Base-by-base conservation (phyloP, 1,139 yeast genomes). In the Eremothecium sinecaudum region DNA sequence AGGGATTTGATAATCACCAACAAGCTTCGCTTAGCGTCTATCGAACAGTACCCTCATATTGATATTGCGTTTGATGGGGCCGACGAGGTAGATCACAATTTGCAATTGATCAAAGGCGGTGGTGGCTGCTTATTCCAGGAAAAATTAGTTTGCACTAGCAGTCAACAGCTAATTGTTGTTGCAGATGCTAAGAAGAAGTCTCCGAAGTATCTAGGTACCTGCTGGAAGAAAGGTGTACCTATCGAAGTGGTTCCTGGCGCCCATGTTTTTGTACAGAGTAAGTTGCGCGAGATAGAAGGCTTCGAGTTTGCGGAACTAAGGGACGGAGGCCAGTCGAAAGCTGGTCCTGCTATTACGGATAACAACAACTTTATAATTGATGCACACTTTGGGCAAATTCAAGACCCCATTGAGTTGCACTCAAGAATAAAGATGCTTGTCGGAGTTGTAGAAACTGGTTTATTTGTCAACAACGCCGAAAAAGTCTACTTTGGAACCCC, bases 11-110 rank as follows among this genome's bases (percentile, higher is more conserved):
- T 92, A 47, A 66, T 83, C 39, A 80, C 74, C 37, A 87, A 86
- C 48, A 93, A 93, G 0, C 68, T 92, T 46, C 69, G 58, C 24
- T 67, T 87, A 46, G 95, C 94, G 1, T 65, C 81, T 5, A 74
- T 90, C 44, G 97, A 90, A 53, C 87, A 83, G 62, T 78, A 64
- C 48, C 76, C 86, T 2, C 69, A 70, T 20, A 64, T 92, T 28
- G 98, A 90, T 55, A 75, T 90, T 48, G 95, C 95, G 3, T 90
- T 92, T 56, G 99, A 92, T 59, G 99, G 99, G 28, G 98, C 98
- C 6, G 99, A 92, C 61, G 99, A 92, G 59, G 92, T 87, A 37
- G 98, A 90, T 56, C 55, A 73, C 5, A 54, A 68, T 13, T 68
- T 90, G 49, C 83, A 86, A 54, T 75, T 90, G 51, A 92, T 92